Percentiles rank a stretch among this genome's conserved stretches.
Conservation (phyloP, 2,329 filamentous ascomycete genomes). For the Nemania sp. region DNA sequence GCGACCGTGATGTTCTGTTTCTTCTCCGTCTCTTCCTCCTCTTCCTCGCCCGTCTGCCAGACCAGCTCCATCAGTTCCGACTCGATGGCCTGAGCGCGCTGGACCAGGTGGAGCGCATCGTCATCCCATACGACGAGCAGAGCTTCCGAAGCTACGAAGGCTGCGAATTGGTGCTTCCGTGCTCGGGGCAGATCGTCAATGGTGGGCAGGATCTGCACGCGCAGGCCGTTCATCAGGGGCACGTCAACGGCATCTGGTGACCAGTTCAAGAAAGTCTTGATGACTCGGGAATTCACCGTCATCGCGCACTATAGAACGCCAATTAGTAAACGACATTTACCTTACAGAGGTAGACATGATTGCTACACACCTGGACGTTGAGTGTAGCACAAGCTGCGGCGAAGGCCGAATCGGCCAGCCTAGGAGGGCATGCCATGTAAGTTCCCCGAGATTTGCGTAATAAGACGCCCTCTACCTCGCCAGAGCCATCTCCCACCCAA, state of each 20-base stretch:
- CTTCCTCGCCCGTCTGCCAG: conserved; percentile 63
- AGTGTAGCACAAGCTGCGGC: conserved; percentile 67
- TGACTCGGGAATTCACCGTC: conserved; percentile 79
- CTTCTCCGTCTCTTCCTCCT: conserved; percentile 60
- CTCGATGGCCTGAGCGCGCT: conserved; percentile 72
- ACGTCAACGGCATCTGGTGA: conserved; percentile 74
- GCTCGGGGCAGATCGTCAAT: conserved; percentile 71
- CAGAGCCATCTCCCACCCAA: conserved; percentile 72
- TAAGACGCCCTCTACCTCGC: conserved; percentile 72
- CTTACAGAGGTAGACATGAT: not conserved
- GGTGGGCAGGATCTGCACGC: conserved; percentile 73
- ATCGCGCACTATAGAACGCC: conserved; percentile 64
- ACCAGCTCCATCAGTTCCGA: conserved; percentile 77
- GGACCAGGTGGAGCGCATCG: conserved; percentile 70
- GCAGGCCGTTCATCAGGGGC: conserved; percentile 74
- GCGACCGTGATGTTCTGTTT: conserved; percentile 45
- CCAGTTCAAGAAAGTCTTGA: conserved; percentile 76
- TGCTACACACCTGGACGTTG: conserved; percentile 65
- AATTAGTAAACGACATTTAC: not conserved
- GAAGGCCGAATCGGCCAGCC: conserved; percentile 64
- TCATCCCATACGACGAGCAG: conserved; percentile 83
- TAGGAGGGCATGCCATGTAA: conserved; percentile 74
- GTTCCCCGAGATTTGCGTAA: conserved; percentile 68
- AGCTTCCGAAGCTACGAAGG: conserved; percentile 72
- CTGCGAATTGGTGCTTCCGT: conserved; percentile 78